Evolutionary conservation across 1,284 basidiomycete species (phyloP), one percentile per base, ranked within the genome.

Genomic region (Sanghuangporus baumii): DNA sequence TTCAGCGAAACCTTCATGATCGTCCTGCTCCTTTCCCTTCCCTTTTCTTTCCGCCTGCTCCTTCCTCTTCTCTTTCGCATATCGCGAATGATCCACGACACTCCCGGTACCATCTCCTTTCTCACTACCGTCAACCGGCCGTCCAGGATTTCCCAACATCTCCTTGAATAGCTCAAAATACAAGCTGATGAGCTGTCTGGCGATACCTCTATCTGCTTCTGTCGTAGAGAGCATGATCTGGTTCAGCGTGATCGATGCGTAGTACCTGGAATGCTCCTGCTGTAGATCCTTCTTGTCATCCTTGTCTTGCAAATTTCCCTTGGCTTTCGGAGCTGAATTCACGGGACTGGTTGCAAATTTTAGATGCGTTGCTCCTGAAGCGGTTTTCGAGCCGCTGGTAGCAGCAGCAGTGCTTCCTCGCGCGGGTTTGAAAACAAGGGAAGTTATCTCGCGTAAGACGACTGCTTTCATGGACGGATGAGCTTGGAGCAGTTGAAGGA

Each of bases 111-210:
- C 80, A 1, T 72, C 69, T 46, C 72, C 75, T 7, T 69, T 66
- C 3, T 70, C 62, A 36, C 69, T 72, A n/a, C 76, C 77, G 40
- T 62, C 65, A 20, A 65, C 63, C 37, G 38, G 20, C 7, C 75
- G 60, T 71, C 72, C 73, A 60, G 75, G 68, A 63, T 87, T 81
- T 0, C 91, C 88, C 1, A 97, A 81, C 11, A 96, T 78, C 71
- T 94, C 94, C 68, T 90, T 82, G 77, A 99, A 99, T 69, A 99
- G 83, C 76, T 96, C 91, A 71, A 99, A 99, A 76, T 99, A 99
- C 9, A 96, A 82, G 64, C 94, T 88, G 38, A 99, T 87, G 59
- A 99, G 80, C 65, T 87, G 83, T 57, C 88, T 79, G n/a, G 95
- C 92, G 6, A 96, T 91, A 0, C 85, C 83, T 9, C 85, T 80